These are phyloP conservation scores for Balamuthia mandrillaris DNA, from an alignment of 208 protist genomes.

Conservation along the genomic window DNA sequence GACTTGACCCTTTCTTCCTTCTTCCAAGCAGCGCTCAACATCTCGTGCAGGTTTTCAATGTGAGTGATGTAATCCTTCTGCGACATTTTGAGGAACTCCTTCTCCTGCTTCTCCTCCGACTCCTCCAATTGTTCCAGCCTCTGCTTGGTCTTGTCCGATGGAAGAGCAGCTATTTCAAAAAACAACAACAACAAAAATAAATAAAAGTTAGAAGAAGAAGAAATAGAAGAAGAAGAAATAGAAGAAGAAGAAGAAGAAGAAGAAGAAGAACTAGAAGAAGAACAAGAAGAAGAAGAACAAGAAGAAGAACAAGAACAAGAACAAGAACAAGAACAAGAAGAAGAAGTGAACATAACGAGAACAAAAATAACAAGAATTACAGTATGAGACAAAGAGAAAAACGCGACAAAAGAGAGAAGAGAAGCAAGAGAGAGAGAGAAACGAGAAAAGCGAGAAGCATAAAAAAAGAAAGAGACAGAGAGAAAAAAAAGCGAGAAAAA, in stretches of 20 bases:
- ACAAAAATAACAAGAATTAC: too few relatives aligned
- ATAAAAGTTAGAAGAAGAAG: background rate
- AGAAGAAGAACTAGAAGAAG: background rate
- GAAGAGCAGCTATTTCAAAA: slow-evolving; percentile 35
- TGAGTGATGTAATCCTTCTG: slow-evolving; percentile 48
- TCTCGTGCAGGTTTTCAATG: slow-evolving; percentile 48
- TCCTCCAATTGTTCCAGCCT: slow-evolving; percentile 58
- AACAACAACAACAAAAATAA: slow-evolving; percentile 23
- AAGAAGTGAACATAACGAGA: too few relatives aligned
- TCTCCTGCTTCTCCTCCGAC: slow-evolving; percentile 40
- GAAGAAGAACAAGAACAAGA: background rate
- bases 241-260: background rate
- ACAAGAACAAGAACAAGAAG: background rate
- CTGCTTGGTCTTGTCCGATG: slow-evolving; percentile 46
- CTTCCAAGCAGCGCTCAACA: slow-evolving; percentile 69
- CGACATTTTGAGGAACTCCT: slow-evolving; percentile 34
- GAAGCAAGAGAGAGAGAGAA: background rate
- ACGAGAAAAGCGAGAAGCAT: background rate
- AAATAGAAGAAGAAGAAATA: background rate
- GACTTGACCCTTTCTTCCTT: slow-evolving; percentile 72
- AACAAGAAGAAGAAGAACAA: background rate
- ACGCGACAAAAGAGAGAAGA: background rate
- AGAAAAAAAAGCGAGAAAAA: background rate
- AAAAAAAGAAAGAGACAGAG: background rate
- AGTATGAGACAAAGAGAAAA: too few relatives aligned